Evolutionary conservation across 2,329 filamentous ascomycete species (phyloP), one percentile per base, ranked within the genome.

Genomic region (Byssothecium circinans): DNA sequence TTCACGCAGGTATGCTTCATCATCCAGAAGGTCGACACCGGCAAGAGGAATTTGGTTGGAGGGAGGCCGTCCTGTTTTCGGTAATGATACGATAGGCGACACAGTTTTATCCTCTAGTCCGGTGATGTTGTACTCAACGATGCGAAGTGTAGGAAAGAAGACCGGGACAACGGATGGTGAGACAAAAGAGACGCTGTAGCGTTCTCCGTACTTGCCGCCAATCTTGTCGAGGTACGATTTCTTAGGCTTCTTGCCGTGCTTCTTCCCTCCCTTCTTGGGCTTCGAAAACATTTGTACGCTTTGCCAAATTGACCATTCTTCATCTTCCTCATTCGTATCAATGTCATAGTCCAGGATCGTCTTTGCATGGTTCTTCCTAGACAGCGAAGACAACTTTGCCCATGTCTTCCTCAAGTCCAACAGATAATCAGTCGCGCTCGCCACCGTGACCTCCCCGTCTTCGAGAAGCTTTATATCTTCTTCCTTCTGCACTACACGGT

Each of bases 51-150:
- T 42, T 34, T 62, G 57, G 3, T 46, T 30, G n/a, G 30, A 19
- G 12, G 15, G n/a, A 41, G 44, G 14, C 36, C 27, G 30, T 35
- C 20, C 12, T 32, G 34, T 2, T 19, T 12, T 5, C 15, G 19
- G 20, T 15, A 15, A 5, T n/a, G 36, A n/a, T 6, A 25, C 7
- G 11, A 20, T 43, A 3, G 52, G 43, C 8, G 56, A 40, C 8
- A 64, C 41, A 15, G 49, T 33, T 3, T 58, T 15, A 17, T 82
- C 62, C 54, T 90, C 87, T 3, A 96, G 68, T 0, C 90, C 89
- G 0, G 79, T 88, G 45, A 89, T 89, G 67, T 99, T 97, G 77
- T 97, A 99, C 64, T 96, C 89, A 55, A 92, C 78, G n/a, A 99
- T 81, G n/a, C 91, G 83, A 25, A 96, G 72, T 0, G 88, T 91